These are phyloP conservation scores for Diaporthe batatas DNA, from an alignment of 2,329 filamentous ascomycete genomes.

Conservation along the genomic window DNA sequence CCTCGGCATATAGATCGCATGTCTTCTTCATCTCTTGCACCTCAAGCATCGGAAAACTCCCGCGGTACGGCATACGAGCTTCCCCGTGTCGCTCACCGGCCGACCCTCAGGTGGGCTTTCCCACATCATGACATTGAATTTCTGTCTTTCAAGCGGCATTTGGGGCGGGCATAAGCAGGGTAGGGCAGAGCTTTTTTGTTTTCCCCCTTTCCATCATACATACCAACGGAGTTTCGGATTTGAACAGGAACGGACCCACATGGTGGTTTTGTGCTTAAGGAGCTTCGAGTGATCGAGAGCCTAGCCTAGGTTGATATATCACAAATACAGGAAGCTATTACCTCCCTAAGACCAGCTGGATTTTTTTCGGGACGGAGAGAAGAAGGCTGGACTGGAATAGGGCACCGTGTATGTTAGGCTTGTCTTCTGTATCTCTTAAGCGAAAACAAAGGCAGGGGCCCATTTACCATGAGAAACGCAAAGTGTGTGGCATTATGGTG, in stretches of 20 bases:
- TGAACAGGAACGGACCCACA: neutral
- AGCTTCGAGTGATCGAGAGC: neutral
- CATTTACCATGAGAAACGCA: neutral
- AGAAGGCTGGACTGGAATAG: neutral
- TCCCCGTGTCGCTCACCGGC: neutral
- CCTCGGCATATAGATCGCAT: slow-evolving; percentile 34
- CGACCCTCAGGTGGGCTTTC: neutral
- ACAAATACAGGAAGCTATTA: slow-evolving; percentile 23
- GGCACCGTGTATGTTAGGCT: neutral
- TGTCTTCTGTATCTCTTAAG: neutral
- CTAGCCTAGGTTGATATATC: slow-evolving; percentile 14
- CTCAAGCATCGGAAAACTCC: neutral
- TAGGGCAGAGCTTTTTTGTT: neutral
- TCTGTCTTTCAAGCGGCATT: slow-evolving; percentile 21
- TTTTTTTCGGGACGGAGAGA: neutral
- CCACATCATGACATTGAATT: slow-evolving; percentile 16
- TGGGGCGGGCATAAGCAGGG: slow-evolving; percentile 11
- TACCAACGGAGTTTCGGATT: slow-evolving; percentile 8
- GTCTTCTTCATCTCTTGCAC: neutral
- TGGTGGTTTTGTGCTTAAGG: neutral
- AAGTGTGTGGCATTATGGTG: neutral
- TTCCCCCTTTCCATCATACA: neutral
- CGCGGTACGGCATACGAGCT: slow-evolving; percentile 1
- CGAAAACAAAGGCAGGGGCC: neutral
- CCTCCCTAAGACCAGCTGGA: too few species aligned